A percentile compares a stretch with the other conserved stretches of the same genome.
Evolutionary conservation across 495 filamentous ascomycete genomes (phyloP).

Genomic region (Tuber microsphaerosporum): DNA sequence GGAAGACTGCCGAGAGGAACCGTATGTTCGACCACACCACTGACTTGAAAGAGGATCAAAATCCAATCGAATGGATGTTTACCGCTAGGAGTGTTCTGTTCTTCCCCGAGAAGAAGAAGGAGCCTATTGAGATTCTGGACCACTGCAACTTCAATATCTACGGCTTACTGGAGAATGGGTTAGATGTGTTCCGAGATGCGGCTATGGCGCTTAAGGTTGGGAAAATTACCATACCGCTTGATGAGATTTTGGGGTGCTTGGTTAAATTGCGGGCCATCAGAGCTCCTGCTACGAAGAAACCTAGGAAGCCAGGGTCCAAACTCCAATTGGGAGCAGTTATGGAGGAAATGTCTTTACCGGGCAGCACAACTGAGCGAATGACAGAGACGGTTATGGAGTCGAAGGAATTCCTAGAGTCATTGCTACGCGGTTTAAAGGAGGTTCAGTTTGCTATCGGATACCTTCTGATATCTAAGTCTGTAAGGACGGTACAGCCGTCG

Average conservation of each 20-base stretch:
- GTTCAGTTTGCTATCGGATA: conserved; percentile 94
- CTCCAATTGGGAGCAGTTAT: conserved; percentile 67
- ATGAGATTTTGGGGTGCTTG: conserved; percentile 65
- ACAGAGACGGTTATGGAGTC: conserved; percentile 86
- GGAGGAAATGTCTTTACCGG: conserved; percentile 64
- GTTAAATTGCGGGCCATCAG: conserved; percentile 41
- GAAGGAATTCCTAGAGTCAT: conserved; percentile 82
- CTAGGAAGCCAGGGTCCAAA: conserved; percentile 44
- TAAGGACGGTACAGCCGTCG: conserved; percentile 58
- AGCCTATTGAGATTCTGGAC: conserved; percentile 84
- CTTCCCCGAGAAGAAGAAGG: conserved; percentile 65
- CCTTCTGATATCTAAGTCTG: conserved; percentile 71
- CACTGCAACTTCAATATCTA: conserved; percentile 81
- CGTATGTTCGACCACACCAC: conserved; percentile 77
- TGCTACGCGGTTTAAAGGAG: conserved; percentile 87
- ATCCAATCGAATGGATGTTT: conserved; percentile 90
- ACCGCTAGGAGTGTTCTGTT: conserved; percentile 79
- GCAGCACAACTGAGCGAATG: conserved; percentile 64
- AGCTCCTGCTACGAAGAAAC: conserved; percentile 11
- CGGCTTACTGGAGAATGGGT: conserved; percentile 78
- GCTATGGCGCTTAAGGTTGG: conserved; percentile 86
- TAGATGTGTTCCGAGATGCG: conserved; percentile 82
- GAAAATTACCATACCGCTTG: conserved; percentile 79
- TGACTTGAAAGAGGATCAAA: conserved; percentile 60
- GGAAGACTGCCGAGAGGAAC: conserved; percentile 82